A percentile compares a stretch with the other conserved stretches of the same genome.
phyloP scores from a whole-genome alignment of 768 basidiomycete species.

The Lentinula edodes region DNA sequence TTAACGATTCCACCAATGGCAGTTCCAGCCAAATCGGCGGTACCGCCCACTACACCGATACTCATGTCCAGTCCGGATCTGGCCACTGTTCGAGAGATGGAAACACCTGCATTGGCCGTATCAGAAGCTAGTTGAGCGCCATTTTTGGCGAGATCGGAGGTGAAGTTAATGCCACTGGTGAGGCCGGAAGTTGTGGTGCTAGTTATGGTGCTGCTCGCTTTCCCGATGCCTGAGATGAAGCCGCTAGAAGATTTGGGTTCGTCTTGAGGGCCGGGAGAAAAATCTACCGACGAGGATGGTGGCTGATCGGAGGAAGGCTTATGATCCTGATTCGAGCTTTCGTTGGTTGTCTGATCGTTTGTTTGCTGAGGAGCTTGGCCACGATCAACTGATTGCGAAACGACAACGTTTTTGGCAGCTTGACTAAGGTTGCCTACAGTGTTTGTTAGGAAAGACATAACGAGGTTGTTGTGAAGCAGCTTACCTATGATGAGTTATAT shows the following conservation, averaged over 20 bases:
- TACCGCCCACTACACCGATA: conserved; percentile 27
- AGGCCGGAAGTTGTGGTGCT: not conserved
- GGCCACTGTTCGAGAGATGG: conserved; percentile 14
- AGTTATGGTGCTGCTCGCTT: not conserved
- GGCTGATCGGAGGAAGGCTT: not conserved
- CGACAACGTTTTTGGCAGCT: conserved; percentile 1
- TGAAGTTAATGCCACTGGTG: conserved; percentile 2
- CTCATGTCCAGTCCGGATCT: conserved; percentile 16
- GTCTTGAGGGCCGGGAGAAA: not conserved
- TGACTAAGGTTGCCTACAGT: not conserved
- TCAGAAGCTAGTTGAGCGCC: conserved; percentile 10
- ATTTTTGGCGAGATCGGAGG: conserved; percentile 3
- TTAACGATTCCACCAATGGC: conserved; percentile 15
- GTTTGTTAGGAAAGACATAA: conserved; percentile 3
- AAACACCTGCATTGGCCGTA: conserved; percentile 10
- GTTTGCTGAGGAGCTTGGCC: not conserved
- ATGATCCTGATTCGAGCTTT: not conserved
- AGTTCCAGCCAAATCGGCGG: conserved; percentile 14
- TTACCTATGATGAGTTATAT: not conserved
- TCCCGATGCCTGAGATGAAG: not conserved
- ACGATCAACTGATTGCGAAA: not conserved
- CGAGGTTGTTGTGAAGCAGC: not conserved
- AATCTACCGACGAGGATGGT: not conserved
- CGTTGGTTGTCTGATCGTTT: not conserved
- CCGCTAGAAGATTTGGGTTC: not conserved